Base-by-base conservation (phyloP, 805 yeast species). In the Wickerhamomyces queroliae region DNA sequence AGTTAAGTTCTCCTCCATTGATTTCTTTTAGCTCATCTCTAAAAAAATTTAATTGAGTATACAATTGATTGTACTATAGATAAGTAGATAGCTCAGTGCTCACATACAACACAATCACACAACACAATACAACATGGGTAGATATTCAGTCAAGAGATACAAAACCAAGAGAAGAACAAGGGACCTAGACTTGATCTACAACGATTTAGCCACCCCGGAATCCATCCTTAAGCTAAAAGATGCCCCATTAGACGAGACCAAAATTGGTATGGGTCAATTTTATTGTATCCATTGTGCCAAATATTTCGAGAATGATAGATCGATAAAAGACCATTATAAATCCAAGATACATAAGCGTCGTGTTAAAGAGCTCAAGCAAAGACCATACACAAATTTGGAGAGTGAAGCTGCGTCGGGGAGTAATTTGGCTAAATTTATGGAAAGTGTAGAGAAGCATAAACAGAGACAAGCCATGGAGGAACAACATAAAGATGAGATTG, bases 251-350 rank as follows among this genome's bases (percentile, higher is more conserved):
- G 96, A 91, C 61, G 98, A 91, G 64, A 77, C 80, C 33, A 82
- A 83, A 56, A 90, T 97, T 1, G 99, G 99, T 2, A 66, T 93
- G 48, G 99, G 96, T 13, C 98, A 93, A 63, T 83, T 77, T 62
- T 93, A 87, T 62, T 93, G 98, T 63, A 72, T 93, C 39, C 95
- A 89, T 47, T 93, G 99, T 70, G 95, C 95, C 36, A 85, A 83
- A 58, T 88, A 93, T 62, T 88, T 79, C 55, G 96, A 90, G 58
- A 80, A 81, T 41, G 88, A 83, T 33, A 59, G 63, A 24, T 83
- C 95, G 7, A 69, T 86, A 40, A 78, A 76, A 44, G 70, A 80
- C 12, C 99, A 93, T 64, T 64, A 73, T 46, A 76, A 78, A 50
- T 71, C 83, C 4, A 90, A 89, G 55, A 73, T 80, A 7, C 99